Conservation (phyloP, 257 asterid species). For the Jacaranda mimosifolia region DNA sequence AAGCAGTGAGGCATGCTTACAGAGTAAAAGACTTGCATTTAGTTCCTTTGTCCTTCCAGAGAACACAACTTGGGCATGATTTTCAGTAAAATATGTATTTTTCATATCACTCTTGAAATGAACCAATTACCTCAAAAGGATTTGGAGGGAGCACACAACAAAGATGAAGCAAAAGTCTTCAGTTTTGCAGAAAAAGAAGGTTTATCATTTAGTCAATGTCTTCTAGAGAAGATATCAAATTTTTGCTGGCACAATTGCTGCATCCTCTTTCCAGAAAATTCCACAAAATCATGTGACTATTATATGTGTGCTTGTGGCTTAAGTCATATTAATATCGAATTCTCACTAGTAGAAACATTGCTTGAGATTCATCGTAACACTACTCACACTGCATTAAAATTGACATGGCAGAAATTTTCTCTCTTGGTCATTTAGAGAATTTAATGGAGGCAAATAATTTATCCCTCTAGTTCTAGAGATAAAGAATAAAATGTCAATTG, state of each 20-base stretch:
- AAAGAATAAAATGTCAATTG: not conserved
- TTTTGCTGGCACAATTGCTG: slow-evolving; percentile 14
- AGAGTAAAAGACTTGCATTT: too few relatives aligned
- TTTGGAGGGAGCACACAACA: not conserved
- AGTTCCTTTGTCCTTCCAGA: too few relatives aligned
- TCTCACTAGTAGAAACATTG: not conserved
- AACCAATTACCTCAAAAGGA: slow-evolving; percentile 10
- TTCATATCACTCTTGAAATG: not conserved
- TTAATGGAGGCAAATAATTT: not conserved
- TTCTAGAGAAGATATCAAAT: not conserved
- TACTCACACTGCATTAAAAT: not conserved
- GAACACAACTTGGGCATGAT: too few relatives aligned
- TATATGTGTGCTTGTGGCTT: not conserved
- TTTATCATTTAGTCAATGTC: not conserved
- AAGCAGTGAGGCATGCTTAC: too few relatives aligned
- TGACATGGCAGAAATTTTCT: not conserved
- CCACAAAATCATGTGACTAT: not conserved
- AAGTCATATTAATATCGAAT: not conserved
- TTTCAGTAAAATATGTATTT: too few relatives aligned
- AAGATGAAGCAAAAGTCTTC: not conserved
- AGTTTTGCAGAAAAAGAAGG: slow-evolving; percentile 1
- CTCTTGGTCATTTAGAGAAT: not conserved
- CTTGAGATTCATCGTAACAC: not conserved
- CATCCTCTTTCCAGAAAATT: slow-evolving; percentile 3
- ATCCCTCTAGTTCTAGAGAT: not conserved